These are phyloP conservation scores for Herpotrichia juniperi DNA, from an alignment of 2,329 filamentous ascomycete genomes.

Conservation along the genomic window DNA sequence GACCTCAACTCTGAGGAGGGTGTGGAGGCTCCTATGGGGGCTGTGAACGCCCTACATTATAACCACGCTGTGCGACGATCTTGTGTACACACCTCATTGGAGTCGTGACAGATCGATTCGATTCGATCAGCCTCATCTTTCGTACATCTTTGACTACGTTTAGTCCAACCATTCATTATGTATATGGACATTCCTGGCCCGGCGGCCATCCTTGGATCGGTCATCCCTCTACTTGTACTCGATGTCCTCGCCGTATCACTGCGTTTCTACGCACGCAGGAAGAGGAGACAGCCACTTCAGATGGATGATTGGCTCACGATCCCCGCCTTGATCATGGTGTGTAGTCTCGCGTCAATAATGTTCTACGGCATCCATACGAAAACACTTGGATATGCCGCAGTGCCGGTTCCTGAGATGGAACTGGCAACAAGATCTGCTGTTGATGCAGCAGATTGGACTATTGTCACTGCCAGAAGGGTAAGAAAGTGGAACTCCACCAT, in stretches of 20 bases:
- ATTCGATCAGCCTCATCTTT: not conserved
- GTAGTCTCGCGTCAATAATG: constrained; percentile 2
- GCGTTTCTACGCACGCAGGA: constrained; percentile 8
- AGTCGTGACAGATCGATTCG: not conserved
- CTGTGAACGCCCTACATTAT: not conserved
- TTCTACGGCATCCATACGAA: constrained; percentile 8
- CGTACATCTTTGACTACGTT: not conserved
- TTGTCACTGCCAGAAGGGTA: constrained; percentile 3
- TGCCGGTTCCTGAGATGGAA: not conserved
- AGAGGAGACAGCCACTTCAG: constrained; percentile 3
- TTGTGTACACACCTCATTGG: not conserved
- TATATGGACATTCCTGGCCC: constrained; percentile 4
- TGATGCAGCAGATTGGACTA: not conserved
- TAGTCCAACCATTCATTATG: not conserved
- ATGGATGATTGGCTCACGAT: constrained; percentile 14
- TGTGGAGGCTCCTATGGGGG: not conserved
- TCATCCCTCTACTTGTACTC: constrained; percentile 10
- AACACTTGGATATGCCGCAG: constrained; percentile 5
- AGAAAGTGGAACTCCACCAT: not conserved
- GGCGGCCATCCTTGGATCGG: constrained; percentile 6
- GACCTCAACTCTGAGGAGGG: not conserved
- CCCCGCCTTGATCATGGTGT: constrained; percentile 3
- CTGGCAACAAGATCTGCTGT: not conserved
- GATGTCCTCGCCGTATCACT: constrained; percentile 7
- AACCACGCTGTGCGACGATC: not conserved